Percentiles rank a stretch among this genome's conserved stretches.
Conservation (phyloP, 495 filamentous ascomycete genomes). For the Coniosporium apollinis region DNA sequence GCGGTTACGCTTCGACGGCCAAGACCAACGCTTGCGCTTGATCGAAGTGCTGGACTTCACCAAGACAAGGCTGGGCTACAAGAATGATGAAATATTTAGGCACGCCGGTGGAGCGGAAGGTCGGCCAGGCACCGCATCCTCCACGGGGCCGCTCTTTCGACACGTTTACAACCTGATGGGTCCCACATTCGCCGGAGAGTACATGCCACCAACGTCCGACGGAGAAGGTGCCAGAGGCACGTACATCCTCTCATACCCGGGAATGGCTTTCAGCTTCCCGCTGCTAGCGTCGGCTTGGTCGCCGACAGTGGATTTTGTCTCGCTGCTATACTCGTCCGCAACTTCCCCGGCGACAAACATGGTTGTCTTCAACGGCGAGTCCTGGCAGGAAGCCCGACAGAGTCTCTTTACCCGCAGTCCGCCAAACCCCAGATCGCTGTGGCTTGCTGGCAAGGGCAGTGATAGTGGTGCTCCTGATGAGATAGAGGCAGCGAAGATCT, state of each 20-base stretch:
- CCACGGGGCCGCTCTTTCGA: conserved; percentile 63
- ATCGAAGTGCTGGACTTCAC: conserved; percentile 86
- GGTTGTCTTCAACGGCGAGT: conserved; percentile 75
- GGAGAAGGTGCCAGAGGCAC: no score
- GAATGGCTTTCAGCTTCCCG: conserved; percentile 81
- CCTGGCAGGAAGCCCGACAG: conserved; percentile 67
- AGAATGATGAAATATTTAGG: conserved; percentile 55
- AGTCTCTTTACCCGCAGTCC: conserved; percentile 59
- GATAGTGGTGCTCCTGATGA: conserved; percentile 52
- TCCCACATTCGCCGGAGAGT: conserved; percentile 84
- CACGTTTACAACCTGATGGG: conserved; percentile 90
- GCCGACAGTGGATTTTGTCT: conserved; percentile 67
- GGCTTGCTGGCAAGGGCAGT: conserved; percentile 40
- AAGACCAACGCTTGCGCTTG: conserved; percentile 76
- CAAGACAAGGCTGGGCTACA: conserved; percentile 68
- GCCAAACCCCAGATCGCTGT: conserved; percentile 44
- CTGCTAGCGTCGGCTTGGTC: conserved; percentile 62
- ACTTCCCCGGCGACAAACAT: conserved; percentile 61
- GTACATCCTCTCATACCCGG: conserved; percentile 86
- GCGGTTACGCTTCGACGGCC: conserved; percentile 81
- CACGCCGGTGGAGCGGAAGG: conserved; percentile 21
- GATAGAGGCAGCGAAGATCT: conserved; percentile 58
- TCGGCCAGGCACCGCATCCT: conserved; percentile 19
- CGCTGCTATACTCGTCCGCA: conserved; percentile 61
- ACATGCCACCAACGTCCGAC: conserved; percentile 40